Conservation (phyloP, 345 rosid genomes). For the Lepidium aucheri region DNA sequence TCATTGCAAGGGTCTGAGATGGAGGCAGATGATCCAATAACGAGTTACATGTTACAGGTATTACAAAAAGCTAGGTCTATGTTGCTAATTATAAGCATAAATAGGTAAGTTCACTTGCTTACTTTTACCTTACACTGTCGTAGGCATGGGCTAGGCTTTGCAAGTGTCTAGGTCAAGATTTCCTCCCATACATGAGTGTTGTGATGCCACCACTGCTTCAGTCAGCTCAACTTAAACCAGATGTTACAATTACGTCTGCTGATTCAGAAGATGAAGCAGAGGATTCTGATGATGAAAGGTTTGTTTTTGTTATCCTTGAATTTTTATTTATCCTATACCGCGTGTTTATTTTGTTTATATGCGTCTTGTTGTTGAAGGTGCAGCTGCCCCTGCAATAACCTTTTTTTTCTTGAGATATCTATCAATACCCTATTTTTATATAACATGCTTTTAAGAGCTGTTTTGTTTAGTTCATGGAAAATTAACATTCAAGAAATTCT, state of each 20-base stretch:
- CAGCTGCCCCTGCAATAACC: neutral
- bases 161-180: conserved; percentile 98
- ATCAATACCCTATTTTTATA: neutral
- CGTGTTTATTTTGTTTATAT: neutral
- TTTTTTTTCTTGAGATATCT: neutral
- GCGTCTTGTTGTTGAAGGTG: neutral
- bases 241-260: conserved; percentile 94
- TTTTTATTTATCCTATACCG: neutral
- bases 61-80: neutral
- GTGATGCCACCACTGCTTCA: conserved; percentile 98
- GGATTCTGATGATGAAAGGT: conserved; percentile 99
- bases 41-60: conserved; percentile 98
- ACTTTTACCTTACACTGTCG: conserved; percentile 6
- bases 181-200: conserved; percentile 94
- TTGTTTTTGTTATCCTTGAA: conserved; percentile 30
- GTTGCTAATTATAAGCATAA: neutral
- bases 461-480: neutral
- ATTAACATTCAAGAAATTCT: neutral
- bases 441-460: neutral
- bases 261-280: conserved; percentile 92
- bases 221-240: conserved; percentile 99
- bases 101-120: neutral
- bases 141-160: conserved; percentile 99
- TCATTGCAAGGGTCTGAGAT: conserved; percentile 92
- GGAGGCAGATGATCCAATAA: conserved; percentile 99